Evolutionary conservation across 2,329 filamentous ascomycete species (phyloP).

Genomic region (Alternaria brassicae): DNA sequence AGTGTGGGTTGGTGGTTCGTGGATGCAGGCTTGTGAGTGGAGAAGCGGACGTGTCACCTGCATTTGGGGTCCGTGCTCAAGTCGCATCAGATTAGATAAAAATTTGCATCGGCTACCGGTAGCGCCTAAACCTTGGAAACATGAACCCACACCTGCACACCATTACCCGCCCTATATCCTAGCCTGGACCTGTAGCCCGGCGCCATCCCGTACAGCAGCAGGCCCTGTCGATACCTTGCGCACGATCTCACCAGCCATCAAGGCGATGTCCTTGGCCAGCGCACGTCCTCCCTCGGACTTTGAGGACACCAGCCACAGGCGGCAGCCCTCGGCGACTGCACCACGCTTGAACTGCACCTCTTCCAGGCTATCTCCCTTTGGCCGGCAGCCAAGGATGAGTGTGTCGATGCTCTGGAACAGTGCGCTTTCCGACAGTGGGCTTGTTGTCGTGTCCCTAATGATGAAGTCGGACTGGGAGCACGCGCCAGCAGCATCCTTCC

Average conservation of each 20-base stretch:
- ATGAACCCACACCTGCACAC: constrained; percentile 6
- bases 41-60: constrained; percentile 16
- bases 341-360: constrained; percentile 50
- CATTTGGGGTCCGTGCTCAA: constrained; percentile 12
- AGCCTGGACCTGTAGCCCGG: constrained; percentile 36
- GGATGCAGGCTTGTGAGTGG: constrained; percentile 12
- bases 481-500: constrained; percentile 34
- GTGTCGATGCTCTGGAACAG: constrained; percentile 42
- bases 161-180: constrained; percentile 33
- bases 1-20: constrained; percentile 14
- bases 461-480: constrained; percentile 39
- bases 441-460: constrained; percentile 37
- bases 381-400: constrained; percentile 45
- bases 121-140: constrained; percentile 7
- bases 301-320: constrained; percentile 45
- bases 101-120: constrained; percentile 30
- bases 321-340: constrained; percentile 36
- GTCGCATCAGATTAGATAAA: constrained; percentile 44
- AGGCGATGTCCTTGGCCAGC: constrained; percentile 46
- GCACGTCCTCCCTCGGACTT: constrained; percentile 43
- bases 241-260: constrained; percentile 45
- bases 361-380: constrained; percentile 47
- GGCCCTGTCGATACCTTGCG: constrained; percentile 27
- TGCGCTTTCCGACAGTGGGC: constrained; percentile 24
- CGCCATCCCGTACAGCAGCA: constrained; percentile 21